phyloP scores from a whole-genome alignment of 345 rosid species.

The Brassica rapa region DNA sequence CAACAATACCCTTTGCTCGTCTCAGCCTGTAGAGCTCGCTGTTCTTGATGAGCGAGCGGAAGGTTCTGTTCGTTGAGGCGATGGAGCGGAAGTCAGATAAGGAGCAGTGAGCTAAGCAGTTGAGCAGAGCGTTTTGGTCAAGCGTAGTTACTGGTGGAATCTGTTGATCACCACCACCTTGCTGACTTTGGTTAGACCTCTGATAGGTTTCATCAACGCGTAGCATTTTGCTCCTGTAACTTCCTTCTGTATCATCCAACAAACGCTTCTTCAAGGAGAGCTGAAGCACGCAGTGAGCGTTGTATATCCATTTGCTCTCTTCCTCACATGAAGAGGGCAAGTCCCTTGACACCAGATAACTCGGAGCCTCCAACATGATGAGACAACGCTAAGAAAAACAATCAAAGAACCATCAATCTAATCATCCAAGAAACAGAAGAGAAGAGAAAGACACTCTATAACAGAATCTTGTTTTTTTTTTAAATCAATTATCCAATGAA shows the following conservation, averaged over 20 bases:
- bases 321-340: constrained; percentile 51
- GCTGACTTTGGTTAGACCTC: constrained; percentile 32
- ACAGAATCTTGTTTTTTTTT: background rate
- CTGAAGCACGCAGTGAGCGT: constrained; percentile 43
- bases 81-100: constrained; percentile 57
- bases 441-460: background rate
- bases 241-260: constrained; percentile 35
- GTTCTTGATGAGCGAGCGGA: constrained; percentile 45
- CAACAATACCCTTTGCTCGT: constrained; percentile 48
- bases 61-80: constrained; percentile 44
- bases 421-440: constrained; percentile 12
- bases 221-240: constrained; percentile 29
- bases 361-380: constrained; percentile 59
- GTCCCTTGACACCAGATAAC: constrained; percentile 47
- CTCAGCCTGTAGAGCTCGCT: constrained; percentile 58
- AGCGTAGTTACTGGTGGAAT: constrained; percentile 21
- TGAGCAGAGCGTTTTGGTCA: constrained; percentile 36
- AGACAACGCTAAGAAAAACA: background rate
- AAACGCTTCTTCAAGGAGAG: constrained; percentile 41
- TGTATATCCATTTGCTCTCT: constrained; percentile 53
- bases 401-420: constrained; percentile 1
- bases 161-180: constrained; percentile 29
- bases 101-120: constrained; percentile 60
- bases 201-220: constrained; percentile 27
- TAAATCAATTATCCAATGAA: background rate